Percentiles rank a stretch among this genome's conserved stretches.
Conservation (phyloP, 2,329 filamentous ascomycete genomes). For the Lecanicillium sp. region DNA sequence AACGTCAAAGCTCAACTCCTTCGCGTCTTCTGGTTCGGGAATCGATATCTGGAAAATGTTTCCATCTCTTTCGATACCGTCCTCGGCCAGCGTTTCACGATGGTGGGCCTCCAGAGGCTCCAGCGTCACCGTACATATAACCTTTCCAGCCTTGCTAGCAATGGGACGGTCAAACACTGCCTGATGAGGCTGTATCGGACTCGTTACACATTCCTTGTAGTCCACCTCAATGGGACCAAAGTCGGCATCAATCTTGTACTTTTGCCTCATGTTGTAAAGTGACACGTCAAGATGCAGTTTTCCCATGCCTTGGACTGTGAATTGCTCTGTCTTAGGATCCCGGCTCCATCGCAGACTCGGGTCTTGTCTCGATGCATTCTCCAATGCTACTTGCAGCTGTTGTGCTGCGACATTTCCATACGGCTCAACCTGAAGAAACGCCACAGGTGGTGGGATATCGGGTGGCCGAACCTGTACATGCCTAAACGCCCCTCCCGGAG, state of each 20-base stretch:
- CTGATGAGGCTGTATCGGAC: conserved; percentile 45
- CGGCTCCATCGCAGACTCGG: conserved; percentile 79
- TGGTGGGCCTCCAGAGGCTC: conserved; percentile 46
- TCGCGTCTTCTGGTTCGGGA: conserved; percentile 40
- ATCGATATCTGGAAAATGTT: conserved; percentile 57
- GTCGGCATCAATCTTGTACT: conserved; percentile 77
- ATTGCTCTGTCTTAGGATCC: conserved; percentile 87
- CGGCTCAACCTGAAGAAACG: conserved; percentile 89
- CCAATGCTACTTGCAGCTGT: conserved; percentile 65
- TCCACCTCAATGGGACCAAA: conserved; percentile 93
- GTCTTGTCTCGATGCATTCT: conserved; percentile 79
- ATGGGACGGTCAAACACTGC: conserved; percentile 70
- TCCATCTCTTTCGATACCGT: conserved; percentile 51
- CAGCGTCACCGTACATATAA: conserved; percentile 62
- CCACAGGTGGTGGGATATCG: conserved; percentile 84
- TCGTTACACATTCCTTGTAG: conserved; percentile 75
- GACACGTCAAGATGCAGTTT: conserved; percentile 93
- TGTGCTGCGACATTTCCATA: conserved; percentile 72
- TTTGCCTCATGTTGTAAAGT: conserved; percentile 75
- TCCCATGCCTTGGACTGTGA: conserved; percentile 91
- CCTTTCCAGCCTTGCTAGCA: conserved; percentile 70
- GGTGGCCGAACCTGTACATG: conserved; percentile 80
- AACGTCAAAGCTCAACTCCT: conserved; percentile 37
- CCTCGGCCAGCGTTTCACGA: conserved; percentile 28
- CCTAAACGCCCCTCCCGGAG: conserved; percentile 60